phyloP scores from a whole-genome alignment of 176 grass and related monocot genomes.

The Cenchrus purpureus region DNA sequence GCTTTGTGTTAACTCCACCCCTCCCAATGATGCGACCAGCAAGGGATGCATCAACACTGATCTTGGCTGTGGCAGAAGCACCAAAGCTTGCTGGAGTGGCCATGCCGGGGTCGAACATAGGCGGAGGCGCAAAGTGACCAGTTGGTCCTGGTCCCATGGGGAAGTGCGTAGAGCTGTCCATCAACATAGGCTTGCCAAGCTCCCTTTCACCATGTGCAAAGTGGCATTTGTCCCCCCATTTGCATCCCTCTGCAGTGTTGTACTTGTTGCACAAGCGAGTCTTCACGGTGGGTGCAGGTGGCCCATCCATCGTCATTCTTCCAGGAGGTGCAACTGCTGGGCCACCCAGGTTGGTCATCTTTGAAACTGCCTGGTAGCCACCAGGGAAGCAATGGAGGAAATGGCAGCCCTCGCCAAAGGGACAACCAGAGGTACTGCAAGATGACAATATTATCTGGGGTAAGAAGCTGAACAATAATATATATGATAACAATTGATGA shows the following conservation, averaged over 20 bases:
- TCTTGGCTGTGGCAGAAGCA: conserved; percentile 79
- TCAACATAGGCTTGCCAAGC: conserved; percentile 58
- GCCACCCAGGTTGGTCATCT: conserved; percentile 69
- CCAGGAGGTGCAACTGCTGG: conserved; percentile 39
- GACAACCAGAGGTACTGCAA: conserved; percentile 74
- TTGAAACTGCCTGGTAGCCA: conserved; percentile 62
- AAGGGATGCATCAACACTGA: conserved; percentile 76
- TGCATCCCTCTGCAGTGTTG: conserved; percentile 80
- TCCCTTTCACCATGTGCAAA: conserved; percentile 90
- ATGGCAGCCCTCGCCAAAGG: conserved; percentile 84
- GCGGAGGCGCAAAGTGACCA: conserved; percentile 37
- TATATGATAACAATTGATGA: neutral
- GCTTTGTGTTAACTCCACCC: conserved; percentile 79
- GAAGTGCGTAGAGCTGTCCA: conserved; percentile 42
- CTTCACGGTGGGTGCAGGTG: conserved; percentile 49
- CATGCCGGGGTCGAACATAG: conserved; percentile 34
- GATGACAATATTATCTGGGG: conserved; percentile 36
- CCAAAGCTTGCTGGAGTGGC: conserved; percentile 67
- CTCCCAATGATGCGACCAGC: conserved; percentile 75
- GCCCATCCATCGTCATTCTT: conserved; percentile 51
- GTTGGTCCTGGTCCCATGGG: conserved; percentile 43
- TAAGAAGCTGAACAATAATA: neutral
- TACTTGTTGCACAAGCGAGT: conserved; percentile 86
- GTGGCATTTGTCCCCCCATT: conserved; percentile 76
- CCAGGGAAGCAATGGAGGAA: conserved; percentile 83